Percentiles rank a stretch among this genome's conserved stretches.
phyloP scores from a whole-genome alignment of 1,284 basidiomycete species.

The Heterobasidion occidentale region DNA sequence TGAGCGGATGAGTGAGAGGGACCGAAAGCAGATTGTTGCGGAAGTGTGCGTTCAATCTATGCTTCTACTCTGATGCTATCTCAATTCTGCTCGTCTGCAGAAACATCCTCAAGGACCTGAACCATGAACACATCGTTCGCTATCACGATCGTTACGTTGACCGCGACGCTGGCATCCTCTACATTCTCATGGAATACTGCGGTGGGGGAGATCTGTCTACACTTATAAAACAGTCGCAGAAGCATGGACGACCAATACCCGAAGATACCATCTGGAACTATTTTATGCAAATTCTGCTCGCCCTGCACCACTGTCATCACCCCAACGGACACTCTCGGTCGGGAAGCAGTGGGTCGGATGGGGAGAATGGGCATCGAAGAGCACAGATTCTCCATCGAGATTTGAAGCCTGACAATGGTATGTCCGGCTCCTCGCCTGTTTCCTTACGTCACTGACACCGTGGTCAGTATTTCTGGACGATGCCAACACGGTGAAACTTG shows the following conservation, averaged over 20 bases:
- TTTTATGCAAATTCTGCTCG: conserved; percentile 89
- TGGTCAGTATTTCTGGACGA: conserved; percentile 78
- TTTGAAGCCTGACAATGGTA: conserved; percentile 95
- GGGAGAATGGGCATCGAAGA: conserved; percentile 40
- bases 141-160: conserved; percentile 92
- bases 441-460: neutral
- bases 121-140: conserved; percentile 92
- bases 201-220: conserved; percentile 88
- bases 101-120: conserved; percentile 91
- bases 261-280: conserved; percentile 96
- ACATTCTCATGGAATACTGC: conserved; percentile 97
- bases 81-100: conserved; percentile 30
- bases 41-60: conserved; percentile 77
- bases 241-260: conserved; percentile 62
- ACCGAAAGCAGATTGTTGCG: conserved; percentile 92
- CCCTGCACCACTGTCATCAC: conserved; percentile 87
- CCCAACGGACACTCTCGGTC: conserved; percentile 48
- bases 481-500: conserved; percentile 78
- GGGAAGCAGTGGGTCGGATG: conserved; percentile 30
- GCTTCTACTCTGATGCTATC: neutral
- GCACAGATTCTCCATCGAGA: conserved; percentile 90
- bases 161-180: conserved; percentile 83
- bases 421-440: conserved; percentile 16
- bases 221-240: conserved; percentile 74
- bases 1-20: conserved; percentile 87